These are phyloP conservation scores for Ophioceras dolichostomum DNA, from an alignment of 2,329 filamentous ascomycete species.

Conservation along the genomic window DNA sequence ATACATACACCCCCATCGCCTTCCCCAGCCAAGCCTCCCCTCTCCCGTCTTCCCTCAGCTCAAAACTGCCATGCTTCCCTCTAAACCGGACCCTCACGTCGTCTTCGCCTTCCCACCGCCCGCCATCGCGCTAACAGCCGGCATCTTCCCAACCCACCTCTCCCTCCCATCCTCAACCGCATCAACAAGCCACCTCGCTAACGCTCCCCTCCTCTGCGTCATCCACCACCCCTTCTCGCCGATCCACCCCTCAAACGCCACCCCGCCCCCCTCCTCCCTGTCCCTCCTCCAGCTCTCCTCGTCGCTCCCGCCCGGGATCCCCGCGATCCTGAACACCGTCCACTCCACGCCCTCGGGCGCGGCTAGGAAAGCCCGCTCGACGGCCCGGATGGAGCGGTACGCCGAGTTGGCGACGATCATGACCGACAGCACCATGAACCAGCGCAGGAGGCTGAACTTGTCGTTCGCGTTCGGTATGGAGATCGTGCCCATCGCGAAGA, in stretches of 20 bases:
- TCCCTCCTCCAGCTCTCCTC: constrained; percentile 15
- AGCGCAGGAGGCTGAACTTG: constrained; percentile 7
- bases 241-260: constrained; percentile 5
- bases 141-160: constrained; percentile 13
- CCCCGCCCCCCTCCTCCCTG: constrained; percentile 12
- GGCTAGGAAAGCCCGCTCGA: constrained; percentile 11
- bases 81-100: too few species aligned
- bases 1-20: too few species aligned
- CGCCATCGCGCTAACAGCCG: constrained; percentile 8
- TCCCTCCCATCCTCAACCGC: constrained; percentile 7
- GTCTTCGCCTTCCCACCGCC: not conserved
- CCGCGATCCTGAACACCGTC: constrained; percentile 14
- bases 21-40: too few species aligned
- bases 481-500: constrained; percentile 20
- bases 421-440: constrained; percentile 1
- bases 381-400: constrained; percentile 10
- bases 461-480: constrained; percentile 15
- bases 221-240: constrained; percentile 10
- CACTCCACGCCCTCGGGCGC: constrained; percentile 14
- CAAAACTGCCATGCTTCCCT: too few species aligned
- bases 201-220: not conserved
- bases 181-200: constrained; percentile 18
- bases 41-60: too few species aligned
- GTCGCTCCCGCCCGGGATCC: constrained; percentile 14
- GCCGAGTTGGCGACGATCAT: constrained; percentile 4